phyloP scores from a whole-genome alignment of 1,139 yeast genomes.

The Debaryomyces subglobosus region DNA sequence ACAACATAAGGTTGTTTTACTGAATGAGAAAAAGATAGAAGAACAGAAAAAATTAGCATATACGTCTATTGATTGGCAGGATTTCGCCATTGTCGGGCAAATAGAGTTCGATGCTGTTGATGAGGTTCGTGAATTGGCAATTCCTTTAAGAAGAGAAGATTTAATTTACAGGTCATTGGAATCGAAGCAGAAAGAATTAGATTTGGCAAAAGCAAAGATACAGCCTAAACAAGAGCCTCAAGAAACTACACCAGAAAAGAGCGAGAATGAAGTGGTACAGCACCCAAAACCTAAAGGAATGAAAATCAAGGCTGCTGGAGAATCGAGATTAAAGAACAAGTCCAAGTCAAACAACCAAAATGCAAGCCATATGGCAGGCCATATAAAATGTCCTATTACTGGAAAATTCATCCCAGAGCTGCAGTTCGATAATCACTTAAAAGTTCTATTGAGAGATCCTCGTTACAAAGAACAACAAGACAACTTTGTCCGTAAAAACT shows the following conservation, averaged over 20 bases:
- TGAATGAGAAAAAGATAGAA: slow-evolving; percentile 34
- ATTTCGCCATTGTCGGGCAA: slow-evolving; percentile 71
- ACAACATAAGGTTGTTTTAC: slow-evolving; percentile 28
- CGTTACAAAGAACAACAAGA: slow-evolving; percentile 72
- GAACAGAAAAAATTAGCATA: slow-evolving; percentile 48
- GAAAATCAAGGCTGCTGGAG: slow-evolving; percentile 72
- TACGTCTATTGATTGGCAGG: slow-evolving; percentile 89
- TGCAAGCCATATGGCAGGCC: slow-evolving; percentile 25
- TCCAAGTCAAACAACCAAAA: slow-evolving; percentile 3
- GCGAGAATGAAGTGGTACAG: slow-evolving; percentile 9
- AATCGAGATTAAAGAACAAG: slow-evolving; percentile 51
- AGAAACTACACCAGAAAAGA: slow-evolving; percentile 7
- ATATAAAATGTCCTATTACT: slow-evolving; percentile 74
- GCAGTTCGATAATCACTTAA: slow-evolving; percentile 73
- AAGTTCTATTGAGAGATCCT: slow-evolving; percentile 77
- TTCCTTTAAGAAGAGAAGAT: slow-evolving; percentile 62
- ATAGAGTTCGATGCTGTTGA: slow-evolving; percentile 71
- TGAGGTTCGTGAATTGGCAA: slow-evolving; percentile 58
- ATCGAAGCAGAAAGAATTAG: slow-evolving; percentile 20
- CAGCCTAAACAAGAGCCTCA: slow-evolving; percentile 6
- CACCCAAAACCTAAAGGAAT: slow-evolving; percentile 48
- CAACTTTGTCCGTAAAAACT: slow-evolving; percentile 64
- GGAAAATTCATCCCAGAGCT: slow-evolving; percentile 70
- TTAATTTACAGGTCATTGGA: slow-evolving; percentile 65
- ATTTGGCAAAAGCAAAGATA: slow-evolving; percentile 3